Conservation (phyloP, 2,329 filamentous ascomycete species). For the Fusarium miscanthi region DNA sequence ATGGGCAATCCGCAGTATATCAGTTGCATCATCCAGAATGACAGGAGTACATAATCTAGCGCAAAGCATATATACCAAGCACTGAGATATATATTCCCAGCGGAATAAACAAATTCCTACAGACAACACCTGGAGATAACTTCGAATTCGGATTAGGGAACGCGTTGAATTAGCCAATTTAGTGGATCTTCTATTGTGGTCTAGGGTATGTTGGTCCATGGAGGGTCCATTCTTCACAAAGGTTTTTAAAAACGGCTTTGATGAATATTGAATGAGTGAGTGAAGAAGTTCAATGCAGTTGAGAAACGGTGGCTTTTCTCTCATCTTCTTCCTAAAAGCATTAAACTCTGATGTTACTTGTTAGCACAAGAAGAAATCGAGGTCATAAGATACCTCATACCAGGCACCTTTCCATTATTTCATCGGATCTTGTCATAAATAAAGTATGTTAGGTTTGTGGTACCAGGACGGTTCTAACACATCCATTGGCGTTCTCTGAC, state of each 20-base stretch:
- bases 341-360: neutral
- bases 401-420: neutral
- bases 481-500: neutral
- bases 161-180: neutral
- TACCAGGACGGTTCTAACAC: neutral
- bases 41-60: too few relatives aligned
- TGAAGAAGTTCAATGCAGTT: neutral
- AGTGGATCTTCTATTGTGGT: neutral
- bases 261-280: neutral
- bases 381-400: neutral
- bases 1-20: neutral
- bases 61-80: neutral
- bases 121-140: neutral
- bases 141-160: neutral
- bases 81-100: neutral
- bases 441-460: neutral
- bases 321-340: neutral
- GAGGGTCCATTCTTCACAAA: neutral
- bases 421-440: neutral
- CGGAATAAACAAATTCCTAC: neutral
- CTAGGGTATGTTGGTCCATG: neutral
- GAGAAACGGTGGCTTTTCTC: neutral
- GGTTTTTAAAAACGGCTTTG: neutral
- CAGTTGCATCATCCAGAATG: neutral
- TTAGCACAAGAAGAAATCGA: neutral